Conservation (phyloP, 169 alveolate genomes). For the Theileria luwenshuni region DNA sequence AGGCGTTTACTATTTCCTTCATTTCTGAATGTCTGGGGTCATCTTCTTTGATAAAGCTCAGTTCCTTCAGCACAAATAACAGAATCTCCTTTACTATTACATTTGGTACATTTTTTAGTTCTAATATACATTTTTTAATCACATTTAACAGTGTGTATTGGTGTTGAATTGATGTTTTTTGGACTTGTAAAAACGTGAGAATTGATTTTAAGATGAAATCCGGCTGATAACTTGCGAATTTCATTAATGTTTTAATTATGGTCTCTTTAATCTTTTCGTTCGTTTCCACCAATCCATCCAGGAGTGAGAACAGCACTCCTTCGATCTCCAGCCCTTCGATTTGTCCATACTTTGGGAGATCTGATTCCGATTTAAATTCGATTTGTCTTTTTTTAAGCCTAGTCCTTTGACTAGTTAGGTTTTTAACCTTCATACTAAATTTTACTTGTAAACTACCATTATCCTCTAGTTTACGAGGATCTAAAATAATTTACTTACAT, state of each 20-base stretch:
- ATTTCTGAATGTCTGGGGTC: slow-evolving; percentile 58
- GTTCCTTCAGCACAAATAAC: slow-evolving; percentile 62
- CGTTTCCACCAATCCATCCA: slow-evolving; percentile 59
- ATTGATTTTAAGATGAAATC: slow-evolving; percentile 56
- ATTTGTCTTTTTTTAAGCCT: slow-evolving; percentile 2
- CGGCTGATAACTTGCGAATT: slow-evolving; percentile 49
- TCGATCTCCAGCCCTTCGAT: slow-evolving; percentile 53
- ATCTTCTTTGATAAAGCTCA: slow-evolving; percentile 33
- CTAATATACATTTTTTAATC: slow-evolving; percentile 50
- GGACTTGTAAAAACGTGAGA: slow-evolving; percentile 62
- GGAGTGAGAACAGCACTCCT: slow-evolving; percentile 59
- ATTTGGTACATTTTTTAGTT: slow-evolving; percentile 37
- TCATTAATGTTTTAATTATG: slow-evolving; percentile 42
- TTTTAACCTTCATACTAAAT: slow-evolving; percentile 1
- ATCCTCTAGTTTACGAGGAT: too few relatives aligned
- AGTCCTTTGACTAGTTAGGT: neutral
- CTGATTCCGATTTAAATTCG: neutral
- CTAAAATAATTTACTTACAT: too few relatives aligned
- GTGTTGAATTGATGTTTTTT: slow-evolving; percentile 51
- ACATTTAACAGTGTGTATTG: slow-evolving; percentile 47
- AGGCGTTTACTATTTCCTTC: slow-evolving; percentile 48
- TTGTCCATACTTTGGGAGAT: slow-evolving; percentile 15
- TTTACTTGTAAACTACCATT: too few relatives aligned
- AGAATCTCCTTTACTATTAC: slow-evolving; percentile 49
- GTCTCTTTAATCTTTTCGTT: slow-evolving; percentile 32